Conservation (phyloP, 306 rosid genomes). For the Trifolium subterraneum region DNA sequence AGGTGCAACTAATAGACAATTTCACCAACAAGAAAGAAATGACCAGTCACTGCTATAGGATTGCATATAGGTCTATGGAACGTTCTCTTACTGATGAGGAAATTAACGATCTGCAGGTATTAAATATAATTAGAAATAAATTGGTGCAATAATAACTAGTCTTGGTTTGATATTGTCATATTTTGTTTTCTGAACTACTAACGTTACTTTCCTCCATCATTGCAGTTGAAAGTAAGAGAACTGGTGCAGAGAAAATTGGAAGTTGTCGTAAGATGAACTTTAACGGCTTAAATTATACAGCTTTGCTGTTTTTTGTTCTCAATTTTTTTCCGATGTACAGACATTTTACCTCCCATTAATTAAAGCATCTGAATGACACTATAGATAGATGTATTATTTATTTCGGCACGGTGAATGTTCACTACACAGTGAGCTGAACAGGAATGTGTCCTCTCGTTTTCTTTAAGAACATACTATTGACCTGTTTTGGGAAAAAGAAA, state of each 20-base stretch:
- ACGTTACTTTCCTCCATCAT: slow-evolving; percentile 10
- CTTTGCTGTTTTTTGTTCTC: slow-evolving; percentile 31
- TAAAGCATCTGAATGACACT: slow-evolving; percentile 20
- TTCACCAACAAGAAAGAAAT: slow-evolving; percentile 97
- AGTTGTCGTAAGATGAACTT: slow-evolving; percentile 55
- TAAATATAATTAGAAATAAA: slow-evolving; percentile 28
- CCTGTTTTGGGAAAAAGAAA: background rate
- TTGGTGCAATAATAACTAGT: background rate
- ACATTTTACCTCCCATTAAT: slow-evolving; percentile 13
- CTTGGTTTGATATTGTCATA: slow-evolving; percentile 4
- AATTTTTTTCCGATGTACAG: slow-evolving; percentile 44
- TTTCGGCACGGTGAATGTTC: slow-evolving; percentile 17
- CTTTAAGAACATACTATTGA: background rate
- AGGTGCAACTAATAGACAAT: slow-evolving; percentile 93
- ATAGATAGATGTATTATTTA: slow-evolving; percentile 36
- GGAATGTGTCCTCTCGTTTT: background rate
- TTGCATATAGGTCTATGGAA: slow-evolving; percentile 92
- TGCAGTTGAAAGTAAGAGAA: slow-evolving; percentile 69
- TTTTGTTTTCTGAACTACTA: slow-evolving; percentile 27
- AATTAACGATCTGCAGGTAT: slow-evolving; percentile 72
- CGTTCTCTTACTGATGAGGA: slow-evolving; percentile 96
- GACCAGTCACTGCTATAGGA: slow-evolving; percentile 98
- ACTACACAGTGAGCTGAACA: slow-evolving; percentile 7
- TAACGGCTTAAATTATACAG: slow-evolving; percentile 4
- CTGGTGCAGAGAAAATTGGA: slow-evolving; percentile 56